phyloP scores from a whole-genome alignment of 176 grass and related monocot species.

The Lolium rigidum region DNA sequence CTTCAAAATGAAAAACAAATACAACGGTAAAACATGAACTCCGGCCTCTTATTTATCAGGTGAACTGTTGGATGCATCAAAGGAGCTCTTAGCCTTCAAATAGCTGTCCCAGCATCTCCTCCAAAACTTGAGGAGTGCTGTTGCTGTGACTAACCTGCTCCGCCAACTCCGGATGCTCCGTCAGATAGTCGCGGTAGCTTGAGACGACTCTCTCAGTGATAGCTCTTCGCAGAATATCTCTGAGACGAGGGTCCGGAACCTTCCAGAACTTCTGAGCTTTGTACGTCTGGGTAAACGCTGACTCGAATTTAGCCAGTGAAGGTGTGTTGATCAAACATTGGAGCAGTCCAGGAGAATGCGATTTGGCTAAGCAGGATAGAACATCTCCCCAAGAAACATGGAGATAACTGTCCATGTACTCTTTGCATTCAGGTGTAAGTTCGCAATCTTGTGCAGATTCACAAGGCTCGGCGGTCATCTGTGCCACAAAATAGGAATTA shows the following conservation, averaged over 20 bases:
- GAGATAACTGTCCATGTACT: background rate
- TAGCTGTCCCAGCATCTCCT: background rate
- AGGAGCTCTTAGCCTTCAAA: background rate
- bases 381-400: background rate
- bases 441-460: background rate
- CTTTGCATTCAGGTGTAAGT: background rate
- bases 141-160: background rate
- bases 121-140: background rate
- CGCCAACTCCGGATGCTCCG: background rate
- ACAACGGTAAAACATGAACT: background rate
- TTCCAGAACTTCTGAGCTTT: background rate
- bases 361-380: background rate
- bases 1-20: background rate
- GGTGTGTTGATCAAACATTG: background rate
- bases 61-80: background rate
- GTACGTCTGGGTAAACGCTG: background rate
- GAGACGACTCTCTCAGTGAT: background rate
- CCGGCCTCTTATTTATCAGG: no score
- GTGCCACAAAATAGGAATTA: background rate
- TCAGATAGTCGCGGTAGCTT: background rate
- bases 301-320: background rate
- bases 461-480: background rate
- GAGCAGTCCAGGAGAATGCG: background rate
- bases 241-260: background rate
- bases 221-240: background rate